Base-by-base conservation (phyloP, 139 green algal species). In the Volvox africanus region DNA sequence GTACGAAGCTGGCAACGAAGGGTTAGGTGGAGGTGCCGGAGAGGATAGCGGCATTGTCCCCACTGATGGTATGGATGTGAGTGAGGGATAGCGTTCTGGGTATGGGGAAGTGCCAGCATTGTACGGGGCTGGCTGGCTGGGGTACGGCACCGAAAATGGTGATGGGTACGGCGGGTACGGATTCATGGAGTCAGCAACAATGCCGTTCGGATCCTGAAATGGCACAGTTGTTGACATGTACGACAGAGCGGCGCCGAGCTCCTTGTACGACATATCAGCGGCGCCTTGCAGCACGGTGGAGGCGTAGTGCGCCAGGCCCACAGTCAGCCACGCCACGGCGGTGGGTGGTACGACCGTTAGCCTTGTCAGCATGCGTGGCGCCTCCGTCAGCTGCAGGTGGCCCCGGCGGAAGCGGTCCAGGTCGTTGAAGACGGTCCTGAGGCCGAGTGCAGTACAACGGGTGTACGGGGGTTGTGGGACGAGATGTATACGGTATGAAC, bases 211-310 rank as follows among this genome's bases (percentile, higher is more conserved):
- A 11, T 84, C 36, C 37, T 32, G 78, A 24, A 33, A 84, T 44
- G 13, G 78, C 37, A 44, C 36, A 22, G 76, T 81, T 33, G 14
- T 61, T 14, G 78, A 84, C 36, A 89, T 26, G n/a, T 75, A 36
- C 44, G 71, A 61, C 69, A 89, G 37, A 2, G 85, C 85, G 21
- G 37, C 44, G 3, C 44, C 85, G 2, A 90, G 86, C 73, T 90
- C 86, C 73, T 37, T 19, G 86, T 90, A 90, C 21, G 73, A 73
- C 50, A 90, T 26, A 13, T 90, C 73, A 2, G 21, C 11, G 20
- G 86, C 71, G 50, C 86, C 86, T n/a, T 68, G 35, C 35, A 67
- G 69, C 19, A 50, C 36, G 69, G 28, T 78, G 30, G 81, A 21
- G 35, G 61, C 19, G n/a, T 75, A 82, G 24, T 82, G 35, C 28